Percentiles rank a stretch among this genome's conserved stretches.
These are phyloP conservation scores for Syncephalastrum sp. DNA, from an alignment of 371 early-diverging fungal genomes.

Conservation along the genomic window DNA sequence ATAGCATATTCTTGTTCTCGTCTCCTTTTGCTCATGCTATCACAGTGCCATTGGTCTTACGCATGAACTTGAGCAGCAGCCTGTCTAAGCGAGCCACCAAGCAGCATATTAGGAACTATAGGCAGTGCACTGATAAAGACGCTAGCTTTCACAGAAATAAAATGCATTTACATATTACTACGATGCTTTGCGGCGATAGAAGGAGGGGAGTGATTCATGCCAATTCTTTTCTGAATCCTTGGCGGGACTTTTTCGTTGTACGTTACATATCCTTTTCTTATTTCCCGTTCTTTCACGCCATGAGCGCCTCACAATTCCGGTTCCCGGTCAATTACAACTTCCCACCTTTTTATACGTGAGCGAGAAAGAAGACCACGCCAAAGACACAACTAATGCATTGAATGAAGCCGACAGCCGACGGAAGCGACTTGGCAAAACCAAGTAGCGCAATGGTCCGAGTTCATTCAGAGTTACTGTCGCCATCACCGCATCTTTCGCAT, in stretches of 20 bases:
- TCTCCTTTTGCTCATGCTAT: background rate
- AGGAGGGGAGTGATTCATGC: background rate
- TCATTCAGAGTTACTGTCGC: conserved; percentile 69
- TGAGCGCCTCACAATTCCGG: too few relatives aligned
- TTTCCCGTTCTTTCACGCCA: too few relatives aligned
- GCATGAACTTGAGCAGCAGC: conserved; percentile 2
- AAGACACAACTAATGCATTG: background rate
- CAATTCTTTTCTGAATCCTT: conserved; percentile 3
- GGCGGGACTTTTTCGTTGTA: background rate
- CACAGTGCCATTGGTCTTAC: conserved; percentile 12
- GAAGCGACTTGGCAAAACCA: conserved; percentile 84
- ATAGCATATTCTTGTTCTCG: background rate
- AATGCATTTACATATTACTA: too few relatives aligned
- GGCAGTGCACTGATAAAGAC: too few relatives aligned
- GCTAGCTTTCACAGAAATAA: too few relatives aligned
- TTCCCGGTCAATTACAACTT: conserved; percentile 54
- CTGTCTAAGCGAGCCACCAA: conserved; percentile 1
- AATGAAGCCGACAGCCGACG: conserved; percentile 75
- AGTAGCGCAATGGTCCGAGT: conserved; percentile 72
- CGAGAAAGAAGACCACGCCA: background rate
- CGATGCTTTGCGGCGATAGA: too few relatives aligned
- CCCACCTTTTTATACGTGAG: conserved; percentile 91
- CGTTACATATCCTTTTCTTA: background rate
- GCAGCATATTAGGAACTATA: too few relatives aligned
- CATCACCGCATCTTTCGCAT: conserved; percentile 64